Percentiles rank a stretch among this genome's conserved stretches.
These are phyloP conservation scores for Aspergillus intermedius DNA, from an alignment of 2,329 filamentous ascomycete genomes.

Conservation along the genomic window DNA sequence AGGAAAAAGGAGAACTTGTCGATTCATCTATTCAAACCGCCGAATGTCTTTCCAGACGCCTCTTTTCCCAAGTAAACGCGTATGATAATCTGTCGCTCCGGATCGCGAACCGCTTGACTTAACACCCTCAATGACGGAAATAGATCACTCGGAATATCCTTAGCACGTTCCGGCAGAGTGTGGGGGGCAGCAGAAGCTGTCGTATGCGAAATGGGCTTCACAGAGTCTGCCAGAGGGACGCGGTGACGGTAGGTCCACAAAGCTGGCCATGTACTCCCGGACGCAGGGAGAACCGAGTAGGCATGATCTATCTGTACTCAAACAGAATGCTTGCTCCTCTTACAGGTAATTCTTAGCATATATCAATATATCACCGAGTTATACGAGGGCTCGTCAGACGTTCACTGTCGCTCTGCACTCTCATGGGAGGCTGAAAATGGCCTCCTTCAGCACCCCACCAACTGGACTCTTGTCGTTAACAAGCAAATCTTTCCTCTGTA, in stretches of 20 bases:
- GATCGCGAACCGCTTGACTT: constrained; percentile 12
- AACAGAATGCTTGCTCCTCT: too few species aligned
- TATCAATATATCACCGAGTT: too few species aligned
- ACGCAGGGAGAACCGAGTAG: constrained; percentile 12
- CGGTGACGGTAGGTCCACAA: constrained; percentile 20
- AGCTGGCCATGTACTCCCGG: constrained; percentile 28
- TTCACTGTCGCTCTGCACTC: too few species aligned
- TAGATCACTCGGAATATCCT: constrained; percentile 26
- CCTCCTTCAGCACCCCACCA: too few species aligned
- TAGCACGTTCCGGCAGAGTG: constrained; percentile 22
- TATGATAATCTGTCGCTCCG: constrained; percentile 18
- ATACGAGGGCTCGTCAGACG: too few species aligned
- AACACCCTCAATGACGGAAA: constrained; percentile 18
- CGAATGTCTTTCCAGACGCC: constrained; percentile 31
- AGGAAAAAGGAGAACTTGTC: not conserved
- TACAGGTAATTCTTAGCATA: too few species aligned
- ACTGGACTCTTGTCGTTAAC: too few species aligned
- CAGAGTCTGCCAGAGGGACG: constrained; percentile 7
- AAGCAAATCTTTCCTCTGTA: too few species aligned
- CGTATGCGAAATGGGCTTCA: constrained; percentile 16
- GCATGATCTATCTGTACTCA: too few species aligned
- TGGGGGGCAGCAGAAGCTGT: constrained; percentile 6
- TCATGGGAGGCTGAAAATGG: too few species aligned
- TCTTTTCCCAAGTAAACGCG: constrained; percentile 27
- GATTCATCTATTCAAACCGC: constrained; percentile 14